Conservation (phyloP, 2,329 filamentous ascomycete genomes). For the Aurifilum marmelostoma region DNA sequence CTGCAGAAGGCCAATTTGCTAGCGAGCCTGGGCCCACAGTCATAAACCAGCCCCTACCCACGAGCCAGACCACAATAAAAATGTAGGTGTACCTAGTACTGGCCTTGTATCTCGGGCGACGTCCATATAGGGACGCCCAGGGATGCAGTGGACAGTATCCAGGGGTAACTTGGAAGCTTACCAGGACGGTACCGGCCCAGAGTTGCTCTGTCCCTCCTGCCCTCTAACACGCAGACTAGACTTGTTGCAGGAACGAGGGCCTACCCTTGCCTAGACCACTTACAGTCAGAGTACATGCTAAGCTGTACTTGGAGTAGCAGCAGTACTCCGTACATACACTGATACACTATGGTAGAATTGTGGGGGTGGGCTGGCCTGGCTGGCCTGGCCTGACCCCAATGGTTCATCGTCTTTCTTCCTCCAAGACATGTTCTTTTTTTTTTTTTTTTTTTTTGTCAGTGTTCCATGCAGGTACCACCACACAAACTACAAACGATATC, state of each 20-base stretch:
- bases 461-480: constrained; percentile 3
- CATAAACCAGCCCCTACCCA: not conserved
- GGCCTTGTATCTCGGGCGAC: not conserved
- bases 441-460: not conserved
- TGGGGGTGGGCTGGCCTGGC: not conserved
- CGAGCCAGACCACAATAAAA: not conserved
- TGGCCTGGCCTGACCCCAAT: not conserved
- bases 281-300: not conserved
- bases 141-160: not conserved
- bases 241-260: not conserved
- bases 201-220: not conserved
- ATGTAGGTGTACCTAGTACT: not conserved
- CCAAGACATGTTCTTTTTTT: not conserved
- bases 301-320: too few species aligned
- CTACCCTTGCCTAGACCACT: constrained; percentile 1
- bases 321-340: too few species aligned
- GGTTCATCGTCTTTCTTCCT: constrained; percentile 2
- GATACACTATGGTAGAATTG: not conserved
- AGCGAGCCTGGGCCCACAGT: not conserved
- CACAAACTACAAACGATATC: not conserved
- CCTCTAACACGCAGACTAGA: not conserved
- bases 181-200: not conserved
- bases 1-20: constrained; percentile 12
- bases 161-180: not conserved
- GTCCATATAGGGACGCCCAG: not conserved